Evolutionary conservation across 2,329 filamentous ascomycete genomes (phyloP).

Genomic region (Neonectria coccinea): DNA sequence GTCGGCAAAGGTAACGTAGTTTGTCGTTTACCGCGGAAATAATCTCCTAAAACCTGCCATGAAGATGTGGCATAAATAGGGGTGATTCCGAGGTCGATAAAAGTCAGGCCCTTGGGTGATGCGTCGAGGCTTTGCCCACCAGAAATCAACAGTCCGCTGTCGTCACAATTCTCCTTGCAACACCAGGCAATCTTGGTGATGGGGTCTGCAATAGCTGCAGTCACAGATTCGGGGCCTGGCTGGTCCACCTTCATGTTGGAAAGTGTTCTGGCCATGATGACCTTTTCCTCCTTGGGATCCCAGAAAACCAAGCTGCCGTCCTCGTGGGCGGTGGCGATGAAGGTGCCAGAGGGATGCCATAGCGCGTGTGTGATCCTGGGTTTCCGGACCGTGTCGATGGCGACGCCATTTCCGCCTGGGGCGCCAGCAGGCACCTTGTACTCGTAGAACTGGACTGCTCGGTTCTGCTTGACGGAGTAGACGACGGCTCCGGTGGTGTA

Average conservation of each 20-base stretch:
- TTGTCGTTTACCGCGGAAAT: constrained; percentile 82
- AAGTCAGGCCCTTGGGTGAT: constrained; percentile 81
- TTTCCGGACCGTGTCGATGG: constrained; percentile 71
- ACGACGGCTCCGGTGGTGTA: constrained; percentile 89
- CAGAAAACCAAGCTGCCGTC: constrained; percentile 94
- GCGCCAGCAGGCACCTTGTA: constrained; percentile 86
- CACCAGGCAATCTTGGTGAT: constrained; percentile 90
- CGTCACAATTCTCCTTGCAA: constrained; percentile 92
- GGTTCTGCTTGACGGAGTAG: constrained; percentile 95
- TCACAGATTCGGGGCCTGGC: constrained; percentile 64
- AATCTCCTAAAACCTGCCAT: constrained; percentile 83
- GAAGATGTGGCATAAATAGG: constrained; percentile 92
- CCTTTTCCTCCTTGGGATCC: constrained; percentile 89
- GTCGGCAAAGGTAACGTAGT: constrained; percentile 79
- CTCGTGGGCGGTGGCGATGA: constrained; percentile 87
- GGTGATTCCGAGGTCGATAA: constrained; percentile 89
- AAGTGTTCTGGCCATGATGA: constrained; percentile 86
- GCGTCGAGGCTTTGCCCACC: constrained; percentile 79
- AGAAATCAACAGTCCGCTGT: constrained; percentile 88
- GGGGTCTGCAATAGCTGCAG: constrained; percentile 74
- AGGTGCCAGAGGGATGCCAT: constrained; percentile 96
- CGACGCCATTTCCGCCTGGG: constrained; percentile 80
- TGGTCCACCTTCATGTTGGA: constrained; percentile 79
- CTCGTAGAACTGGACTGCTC: constrained; percentile 80
- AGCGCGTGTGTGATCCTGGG: constrained; percentile 84